A percentile compares a stretch with the other conserved stretches of the same genome.
phyloP scores from a whole-genome alignment of 2,329 filamentous ascomycete species.

The Neurospora crassa region DNA sequence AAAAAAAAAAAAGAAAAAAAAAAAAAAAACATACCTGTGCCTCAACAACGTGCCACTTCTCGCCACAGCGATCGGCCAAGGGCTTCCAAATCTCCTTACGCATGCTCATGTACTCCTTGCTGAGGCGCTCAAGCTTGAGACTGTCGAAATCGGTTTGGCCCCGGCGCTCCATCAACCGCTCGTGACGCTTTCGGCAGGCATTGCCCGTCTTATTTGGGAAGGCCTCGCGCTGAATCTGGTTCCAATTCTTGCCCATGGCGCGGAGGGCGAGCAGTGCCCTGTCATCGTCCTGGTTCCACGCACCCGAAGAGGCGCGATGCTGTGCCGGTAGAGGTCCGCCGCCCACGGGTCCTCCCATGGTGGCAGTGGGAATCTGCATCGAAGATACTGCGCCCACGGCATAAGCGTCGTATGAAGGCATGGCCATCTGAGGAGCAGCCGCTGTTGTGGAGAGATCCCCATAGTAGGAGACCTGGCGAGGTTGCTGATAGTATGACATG shows the following conservation, averaged over 20 bases:
- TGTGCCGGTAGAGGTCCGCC: slow-evolving; percentile 25
- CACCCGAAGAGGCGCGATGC: slow-evolving; percentile 49
- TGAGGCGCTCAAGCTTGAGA: slow-evolving; percentile 63
- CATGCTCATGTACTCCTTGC: slow-evolving; percentile 69
- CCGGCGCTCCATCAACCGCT: slow-evolving; percentile 68
- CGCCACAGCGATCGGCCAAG: slow-evolving; percentile 64
- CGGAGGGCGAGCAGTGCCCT: slow-evolving; percentile 62
- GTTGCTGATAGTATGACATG: slow-evolving; percentile 26
- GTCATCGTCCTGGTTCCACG: slow-evolving; percentile 69
- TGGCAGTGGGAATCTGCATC: slow-evolving; percentile 19
- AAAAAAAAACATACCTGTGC: slow-evolving; percentile 44
- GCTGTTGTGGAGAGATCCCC: slow-evolving; percentile 20
- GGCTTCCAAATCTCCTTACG: slow-evolving; percentile 74
- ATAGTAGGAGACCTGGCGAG: slow-evolving; percentile 22
- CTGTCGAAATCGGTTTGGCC: slow-evolving; percentile 72
- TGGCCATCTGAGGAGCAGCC: slow-evolving; percentile 18
- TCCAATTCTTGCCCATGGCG: slow-evolving; percentile 72
- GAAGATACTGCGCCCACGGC: slow-evolving; percentile 25
- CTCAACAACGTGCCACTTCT: slow-evolving; percentile 68
- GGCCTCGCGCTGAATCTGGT: slow-evolving; percentile 64
- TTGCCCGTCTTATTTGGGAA: slow-evolving; percentile 73
- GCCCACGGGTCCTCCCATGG: slow-evolving; percentile 19
- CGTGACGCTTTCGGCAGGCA: slow-evolving; percentile 82
- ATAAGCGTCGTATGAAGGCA: slow-evolving; percentile 24
- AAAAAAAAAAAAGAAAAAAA: slow-evolving; percentile 36